Conservation (phyloP, 2,329 filamentous ascomycete species). For the Pestalotiopsis sp. region DNA sequence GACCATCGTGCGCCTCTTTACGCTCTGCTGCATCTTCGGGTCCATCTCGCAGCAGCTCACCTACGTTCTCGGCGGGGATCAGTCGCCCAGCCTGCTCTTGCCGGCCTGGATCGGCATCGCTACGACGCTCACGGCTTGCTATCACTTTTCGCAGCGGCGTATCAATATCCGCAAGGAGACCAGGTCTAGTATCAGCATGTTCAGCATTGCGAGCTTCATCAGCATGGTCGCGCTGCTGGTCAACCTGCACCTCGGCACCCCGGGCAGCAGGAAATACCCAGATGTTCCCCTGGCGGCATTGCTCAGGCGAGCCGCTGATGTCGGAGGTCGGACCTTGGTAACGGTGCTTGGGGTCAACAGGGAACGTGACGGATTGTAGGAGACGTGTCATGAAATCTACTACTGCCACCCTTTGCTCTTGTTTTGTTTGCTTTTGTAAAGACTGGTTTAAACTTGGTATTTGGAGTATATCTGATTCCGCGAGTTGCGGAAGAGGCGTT, state of each 20-base stretch:
- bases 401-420: background rate
- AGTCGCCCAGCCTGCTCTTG: conserved; percentile 70
- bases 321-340: conserved; percentile 14
- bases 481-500: background rate
- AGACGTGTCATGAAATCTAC: background rate
- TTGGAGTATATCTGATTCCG: background rate
- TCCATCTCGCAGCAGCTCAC: conserved; percentile 76
- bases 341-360: conserved; percentile 14
- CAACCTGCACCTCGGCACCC: conserved; percentile 58
- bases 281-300: conserved; percentile 59
- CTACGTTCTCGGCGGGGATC: conserved; percentile 69
- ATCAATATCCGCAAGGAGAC: conserved; percentile 82
- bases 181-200: conserved; percentile 74
- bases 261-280: conserved; percentile 57
- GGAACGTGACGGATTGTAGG: conserved; percentile 4
- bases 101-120: conserved; percentile 80
- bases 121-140: conserved; percentile 72
- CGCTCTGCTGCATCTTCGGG: conserved; percentile 73
- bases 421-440: background rate
- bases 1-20: conserved; percentile 77
- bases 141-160: conserved; percentile 77
- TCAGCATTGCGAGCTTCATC: conserved; percentile 75
- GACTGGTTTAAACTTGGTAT: background rate
- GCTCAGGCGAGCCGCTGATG: conserved; percentile 9
- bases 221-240: conserved; percentile 72